Conservation (phyloP, 2,329 filamentous ascomycete genomes). For the Fusarium tanahbumbuense region DNA sequence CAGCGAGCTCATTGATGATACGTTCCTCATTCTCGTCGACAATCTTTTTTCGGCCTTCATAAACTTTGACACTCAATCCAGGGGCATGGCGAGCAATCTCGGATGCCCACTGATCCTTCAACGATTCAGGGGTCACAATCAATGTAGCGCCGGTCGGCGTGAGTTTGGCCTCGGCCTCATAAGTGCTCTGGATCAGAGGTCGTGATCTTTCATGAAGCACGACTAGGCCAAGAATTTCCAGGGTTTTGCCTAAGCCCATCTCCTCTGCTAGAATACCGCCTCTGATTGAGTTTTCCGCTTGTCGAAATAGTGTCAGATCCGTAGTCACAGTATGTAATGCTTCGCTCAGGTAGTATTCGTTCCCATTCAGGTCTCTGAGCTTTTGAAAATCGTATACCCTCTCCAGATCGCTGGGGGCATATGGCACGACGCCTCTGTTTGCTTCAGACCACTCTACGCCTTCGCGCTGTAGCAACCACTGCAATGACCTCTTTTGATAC, state of each 20-base stretch:
- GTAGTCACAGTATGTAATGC: constrained; percentile 69
- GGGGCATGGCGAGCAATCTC: constrained; percentile 71
- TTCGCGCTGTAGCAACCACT: constrained; percentile 77
- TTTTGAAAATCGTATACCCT: constrained; percentile 49
- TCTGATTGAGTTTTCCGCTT: constrained; percentile 56
- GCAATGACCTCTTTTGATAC: constrained; percentile 76
- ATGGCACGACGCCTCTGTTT: constrained; percentile 31
- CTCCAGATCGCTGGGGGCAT: constrained; percentile 15
- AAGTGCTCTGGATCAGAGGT: constrained; percentile 46
- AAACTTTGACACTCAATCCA: constrained; percentile 65
- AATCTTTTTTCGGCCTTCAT: constrained; percentile 61
- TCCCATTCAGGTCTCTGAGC: constrained; percentile 50
- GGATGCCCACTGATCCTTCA: constrained; percentile 70
- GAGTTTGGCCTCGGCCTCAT: constrained; percentile 53
- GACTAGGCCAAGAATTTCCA: constrained; percentile 80
- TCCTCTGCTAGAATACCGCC: constrained; percentile 81
- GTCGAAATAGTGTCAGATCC: constrained; percentile 59
- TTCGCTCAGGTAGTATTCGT: constrained; percentile 67
- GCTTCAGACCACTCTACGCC: constrained; percentile 62
- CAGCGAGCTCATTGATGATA: constrained; percentile 58
- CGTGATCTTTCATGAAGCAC: constrained; percentile 65
- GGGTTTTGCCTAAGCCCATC: constrained; percentile 85
- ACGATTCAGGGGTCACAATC: constrained; percentile 68
- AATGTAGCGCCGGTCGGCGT: constrained; percentile 66
- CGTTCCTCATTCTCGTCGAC: constrained; percentile 52